Evolutionary conservation across 257 asterid species (phyloP).

Genomic region (Ilex aquifolium): DNA sequence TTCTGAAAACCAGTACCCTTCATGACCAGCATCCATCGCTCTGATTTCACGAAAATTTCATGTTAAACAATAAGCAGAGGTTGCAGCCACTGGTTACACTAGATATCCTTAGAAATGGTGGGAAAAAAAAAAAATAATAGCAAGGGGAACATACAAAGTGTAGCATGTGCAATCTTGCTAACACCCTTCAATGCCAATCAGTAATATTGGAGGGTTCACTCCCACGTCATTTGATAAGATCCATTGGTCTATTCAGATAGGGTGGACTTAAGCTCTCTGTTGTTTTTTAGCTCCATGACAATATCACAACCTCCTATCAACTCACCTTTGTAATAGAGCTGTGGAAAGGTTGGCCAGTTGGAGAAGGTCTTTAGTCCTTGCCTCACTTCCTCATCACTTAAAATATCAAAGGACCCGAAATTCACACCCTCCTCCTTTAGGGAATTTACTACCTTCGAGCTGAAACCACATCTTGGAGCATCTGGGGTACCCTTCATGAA

Average conservation of each 20-base stretch:
- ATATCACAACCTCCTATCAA: slow-evolving; percentile 95
- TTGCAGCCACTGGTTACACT: no score
- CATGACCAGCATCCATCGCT: no score
- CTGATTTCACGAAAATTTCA: no score
- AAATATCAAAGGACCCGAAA: slow-evolving; percentile 84
- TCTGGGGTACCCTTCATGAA: slow-evolving; percentile 92
- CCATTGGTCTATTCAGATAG: slow-evolving; percentile 44
- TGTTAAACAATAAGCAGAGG: no score
- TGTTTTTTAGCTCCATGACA: slow-evolving; percentile 58
- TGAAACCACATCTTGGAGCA: slow-evolving; percentile 79
- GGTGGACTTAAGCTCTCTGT: slow-evolving; percentile 67
- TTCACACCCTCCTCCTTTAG: slow-evolving; percentile 60
- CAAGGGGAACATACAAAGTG: no score
- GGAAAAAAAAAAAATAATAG: no score
- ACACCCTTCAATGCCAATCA: no score
- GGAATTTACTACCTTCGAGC: slow-evolving; percentile 85
- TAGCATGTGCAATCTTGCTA: no score
- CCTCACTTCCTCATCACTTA: slow-evolving; percentile 80
- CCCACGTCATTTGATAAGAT: no score
- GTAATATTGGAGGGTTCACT: no score
- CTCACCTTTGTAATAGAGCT: slow-evolving; percentile 90
- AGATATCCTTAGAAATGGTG: no score
- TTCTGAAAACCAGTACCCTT: no score
- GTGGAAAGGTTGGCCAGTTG: slow-evolving; percentile 98
- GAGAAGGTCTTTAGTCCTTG: slow-evolving; percentile 81